A percentile compares a stretch with the other conserved stretches of the same genome.
Evolutionary conservation across 73 alveolate species (phyloP).

Genomic region (Diophrys appendiculata): DNA sequence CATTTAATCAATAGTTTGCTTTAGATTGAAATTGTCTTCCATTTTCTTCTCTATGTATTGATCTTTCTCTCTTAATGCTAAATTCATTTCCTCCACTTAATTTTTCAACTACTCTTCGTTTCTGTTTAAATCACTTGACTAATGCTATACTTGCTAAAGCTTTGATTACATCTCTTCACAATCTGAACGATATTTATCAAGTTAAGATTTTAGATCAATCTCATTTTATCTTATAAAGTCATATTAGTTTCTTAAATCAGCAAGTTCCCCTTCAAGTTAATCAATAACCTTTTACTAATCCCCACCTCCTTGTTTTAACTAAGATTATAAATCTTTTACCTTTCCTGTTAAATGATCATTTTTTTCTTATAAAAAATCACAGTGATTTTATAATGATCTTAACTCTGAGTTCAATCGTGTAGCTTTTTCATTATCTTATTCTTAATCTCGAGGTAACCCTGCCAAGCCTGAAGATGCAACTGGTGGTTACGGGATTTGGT

Average conservation of each 20-base stretch:
- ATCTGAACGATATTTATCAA: not conserved
- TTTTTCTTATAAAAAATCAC: not conserved
- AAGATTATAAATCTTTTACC: not conserved
- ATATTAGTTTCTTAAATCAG: not conserved
- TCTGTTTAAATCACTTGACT: not conserved
- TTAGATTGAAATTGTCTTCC: constrained; percentile 59
- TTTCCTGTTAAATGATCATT: not conserved
- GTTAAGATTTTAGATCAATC: constrained; percentile 4
- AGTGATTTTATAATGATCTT: not conserved
- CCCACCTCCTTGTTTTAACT: not conserved
- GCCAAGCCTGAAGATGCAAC: not conserved
- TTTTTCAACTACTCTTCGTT: constrained; percentile 1
- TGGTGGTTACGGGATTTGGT: too few species aligned
- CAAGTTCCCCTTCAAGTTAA: not conserved
- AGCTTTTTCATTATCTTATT: not conserved
- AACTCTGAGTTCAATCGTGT: not conserved
- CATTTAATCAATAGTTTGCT: constrained; percentile 47
- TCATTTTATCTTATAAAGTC: constrained; percentile 5
- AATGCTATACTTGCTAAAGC: not conserved
- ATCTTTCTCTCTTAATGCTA: constrained; percentile 44
- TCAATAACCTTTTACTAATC: not conserved
- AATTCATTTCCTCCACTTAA: constrained; percentile 38
- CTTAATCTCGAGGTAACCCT: not conserved
- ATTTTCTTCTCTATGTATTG: constrained; percentile 40
- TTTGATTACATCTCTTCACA: not conserved